Percentiles rank a stretch among this genome's conserved stretches.
Evolutionary conservation across 2,329 filamentous ascomycete species (phyloP).

Genomic region (Samsoniella hepiali): DNA sequence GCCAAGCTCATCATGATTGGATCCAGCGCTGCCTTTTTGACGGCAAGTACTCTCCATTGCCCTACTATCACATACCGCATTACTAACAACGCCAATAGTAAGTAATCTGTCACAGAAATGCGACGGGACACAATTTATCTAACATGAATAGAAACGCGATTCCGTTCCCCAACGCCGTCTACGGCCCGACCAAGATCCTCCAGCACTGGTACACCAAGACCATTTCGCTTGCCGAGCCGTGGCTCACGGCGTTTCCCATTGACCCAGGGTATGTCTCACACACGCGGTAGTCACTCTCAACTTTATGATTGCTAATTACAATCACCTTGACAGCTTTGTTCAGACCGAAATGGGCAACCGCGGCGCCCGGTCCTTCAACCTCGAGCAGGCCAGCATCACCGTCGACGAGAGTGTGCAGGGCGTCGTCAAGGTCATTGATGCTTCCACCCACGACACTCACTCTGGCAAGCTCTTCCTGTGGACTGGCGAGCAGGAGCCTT

Average conservation of each 20-base stretch:
- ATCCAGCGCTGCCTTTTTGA: slow-evolving; percentile 25
- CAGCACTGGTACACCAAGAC: slow-evolving; percentile 30
- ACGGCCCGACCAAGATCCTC: slow-evolving; percentile 42
- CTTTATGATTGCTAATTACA: not conserved
- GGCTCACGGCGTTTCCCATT: slow-evolving; percentile 31
- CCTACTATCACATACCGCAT: fast-evolving
- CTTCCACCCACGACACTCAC: slow-evolving; percentile 4
- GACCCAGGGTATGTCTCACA: slow-evolving; percentile 25
- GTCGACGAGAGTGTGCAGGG: slow-evolving; percentile 27
- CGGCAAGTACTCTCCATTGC: not conserved
- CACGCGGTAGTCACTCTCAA: too few relatives aligned
- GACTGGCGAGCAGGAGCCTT: slow-evolving; percentile 1
- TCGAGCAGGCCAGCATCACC: slow-evolving; percentile 32
- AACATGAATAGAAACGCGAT: slow-evolving; percentile 21
- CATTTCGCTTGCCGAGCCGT: slow-evolving; percentile 31
- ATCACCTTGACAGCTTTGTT: slow-evolving; percentile 29
- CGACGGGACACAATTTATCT: not conserved
- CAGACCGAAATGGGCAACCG: slow-evolving; percentile 41
- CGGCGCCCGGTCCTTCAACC: slow-evolving; percentile 31
- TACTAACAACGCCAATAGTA: not conserved
- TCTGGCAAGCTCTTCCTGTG: slow-evolving; percentile 8
- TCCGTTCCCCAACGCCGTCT: slow-evolving; percentile 33
- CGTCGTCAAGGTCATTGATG: slow-evolving; percentile 11
- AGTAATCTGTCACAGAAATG: not conserved
- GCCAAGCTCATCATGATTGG: slow-evolving; percentile 41